phyloP scores from a whole-genome alignment of 179 eudicot species.

The Silene coronaria region DNA sequence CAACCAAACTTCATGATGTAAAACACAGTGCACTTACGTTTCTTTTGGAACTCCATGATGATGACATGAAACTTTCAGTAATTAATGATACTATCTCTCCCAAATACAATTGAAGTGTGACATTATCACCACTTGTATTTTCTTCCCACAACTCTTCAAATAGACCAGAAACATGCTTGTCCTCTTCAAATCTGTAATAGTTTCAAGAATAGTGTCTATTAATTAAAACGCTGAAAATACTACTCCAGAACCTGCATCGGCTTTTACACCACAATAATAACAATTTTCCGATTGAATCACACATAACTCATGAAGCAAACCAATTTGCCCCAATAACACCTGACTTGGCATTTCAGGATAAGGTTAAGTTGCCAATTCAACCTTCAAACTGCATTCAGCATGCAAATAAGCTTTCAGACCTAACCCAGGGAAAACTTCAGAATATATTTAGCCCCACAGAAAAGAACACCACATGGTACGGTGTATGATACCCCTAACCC shows the following conservation, averaged over 20 bases:
- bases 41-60: slow-evolving; percentile 78
- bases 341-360: background rate
- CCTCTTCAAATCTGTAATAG: slow-evolving; percentile 82
- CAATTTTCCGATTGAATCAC: background rate
- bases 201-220: background rate
- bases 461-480: no score
- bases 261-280: background rate
- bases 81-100: slow-evolving; percentile 74
- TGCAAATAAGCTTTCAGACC: background rate
- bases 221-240: slow-evolving; percentile 8
- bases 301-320: background rate
- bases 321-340: background rate
- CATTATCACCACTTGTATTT: slow-evolving; percentile 76
- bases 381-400: background rate
- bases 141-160: slow-evolving; percentile 96
- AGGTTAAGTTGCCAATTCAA: background rate
- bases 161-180: slow-evolving; percentile 62
- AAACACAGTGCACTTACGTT: slow-evolving; percentile 41
- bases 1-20: background rate
- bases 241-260: background rate
- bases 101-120: slow-evolving; percentile 76
- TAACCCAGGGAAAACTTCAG: no score
- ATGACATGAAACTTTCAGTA: slow-evolving; percentile 64
- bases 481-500: no score
- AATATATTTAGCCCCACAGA: no score